Percentiles rank a stretch among this genome's conserved stretches.
Conservation (phyloP, 2,329 filamentous ascomycete genomes). For the Pezicula radicicola region DNA sequence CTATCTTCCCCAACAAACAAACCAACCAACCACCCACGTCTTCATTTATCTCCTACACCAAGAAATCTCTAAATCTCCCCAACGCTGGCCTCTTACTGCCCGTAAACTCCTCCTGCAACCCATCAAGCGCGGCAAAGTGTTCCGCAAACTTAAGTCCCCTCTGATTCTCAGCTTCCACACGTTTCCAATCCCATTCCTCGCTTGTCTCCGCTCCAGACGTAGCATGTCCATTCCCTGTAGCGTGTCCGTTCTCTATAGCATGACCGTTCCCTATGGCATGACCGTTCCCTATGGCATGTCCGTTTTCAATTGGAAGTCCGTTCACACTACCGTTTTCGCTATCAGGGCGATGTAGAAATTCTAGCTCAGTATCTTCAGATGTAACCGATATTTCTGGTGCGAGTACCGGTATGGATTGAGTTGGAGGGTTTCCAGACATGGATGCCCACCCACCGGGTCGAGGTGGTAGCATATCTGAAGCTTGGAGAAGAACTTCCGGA, state of each 20-base stretch:
- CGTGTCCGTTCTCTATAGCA: constrained; percentile 7
- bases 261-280: too few species aligned
- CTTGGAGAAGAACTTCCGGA: constrained; percentile 70
- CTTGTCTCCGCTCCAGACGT: neutral
- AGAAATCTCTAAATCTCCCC: constrained; percentile 28
- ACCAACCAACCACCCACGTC: constrained; percentile 9
- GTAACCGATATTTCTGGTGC: neutral
- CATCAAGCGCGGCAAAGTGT: constrained; percentile 56
- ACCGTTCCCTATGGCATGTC: too few species aligned
- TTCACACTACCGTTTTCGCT: constrained; percentile 18
- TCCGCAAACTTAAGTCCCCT: constrained; percentile 52
- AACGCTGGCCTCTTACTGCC: constrained; percentile 27
- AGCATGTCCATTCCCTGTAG: neutral
- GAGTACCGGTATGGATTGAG: neutral
- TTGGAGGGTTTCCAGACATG: constrained; percentile 22
- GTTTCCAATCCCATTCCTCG: constrained; percentile 53
- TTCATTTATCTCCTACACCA: constrained; percentile 17
- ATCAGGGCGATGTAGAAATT: constrained; percentile 9
- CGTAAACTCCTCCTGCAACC: constrained; percentile 36
- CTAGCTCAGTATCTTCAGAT: neutral
- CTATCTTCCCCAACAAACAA: neutral
- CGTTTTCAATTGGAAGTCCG: neutral
- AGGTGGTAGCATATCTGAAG: constrained; percentile 71
- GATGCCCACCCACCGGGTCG: constrained; percentile 63
- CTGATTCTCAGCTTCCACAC: constrained; percentile 51